These are phyloP conservation scores for Fraxinus excelsior DNA, from an alignment of 257 asterid genomes.

Conservation along the genomic window DNA sequence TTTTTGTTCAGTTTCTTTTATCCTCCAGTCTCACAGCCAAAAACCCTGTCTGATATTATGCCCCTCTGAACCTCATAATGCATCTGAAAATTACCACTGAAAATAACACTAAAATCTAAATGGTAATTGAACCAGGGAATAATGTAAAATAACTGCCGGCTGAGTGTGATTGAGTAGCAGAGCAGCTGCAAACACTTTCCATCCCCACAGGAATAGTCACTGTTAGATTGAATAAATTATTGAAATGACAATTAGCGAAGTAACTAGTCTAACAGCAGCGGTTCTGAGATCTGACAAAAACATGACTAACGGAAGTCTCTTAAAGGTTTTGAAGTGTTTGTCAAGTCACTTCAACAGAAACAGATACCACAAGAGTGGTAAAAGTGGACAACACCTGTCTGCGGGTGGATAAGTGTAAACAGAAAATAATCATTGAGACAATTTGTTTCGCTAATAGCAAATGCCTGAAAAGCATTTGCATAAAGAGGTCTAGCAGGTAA, in stretches of 20 bases:
- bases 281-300: neutral
- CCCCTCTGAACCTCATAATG: neutral
- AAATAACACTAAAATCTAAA: too few relatives aligned
- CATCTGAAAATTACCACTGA: neutral
- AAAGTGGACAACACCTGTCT: neutral
- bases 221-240: neutral
- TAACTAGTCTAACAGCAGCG: neutral
- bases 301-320: neutral
- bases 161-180: neutral
- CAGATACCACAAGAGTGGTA: conserved; percentile 9
- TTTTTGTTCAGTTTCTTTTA: neutral
- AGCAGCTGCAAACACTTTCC: neutral
- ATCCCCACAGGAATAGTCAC: neutral
- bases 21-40: neutral
- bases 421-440: neutral
- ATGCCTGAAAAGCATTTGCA: neutral
- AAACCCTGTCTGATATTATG: neutral
- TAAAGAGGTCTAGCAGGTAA: neutral
- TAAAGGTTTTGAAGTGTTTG: neutral
- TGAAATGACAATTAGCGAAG: neutral
- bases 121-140: neutral
- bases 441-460: neutral
- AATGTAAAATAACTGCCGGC: neutral
- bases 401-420: neutral
- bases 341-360: conserved; percentile 6